Evolutionary conservation across 2,329 filamentous ascomycete species (phyloP), one percentile per base, ranked within the genome.

Genomic region (Talaromyces sp.): DNA sequence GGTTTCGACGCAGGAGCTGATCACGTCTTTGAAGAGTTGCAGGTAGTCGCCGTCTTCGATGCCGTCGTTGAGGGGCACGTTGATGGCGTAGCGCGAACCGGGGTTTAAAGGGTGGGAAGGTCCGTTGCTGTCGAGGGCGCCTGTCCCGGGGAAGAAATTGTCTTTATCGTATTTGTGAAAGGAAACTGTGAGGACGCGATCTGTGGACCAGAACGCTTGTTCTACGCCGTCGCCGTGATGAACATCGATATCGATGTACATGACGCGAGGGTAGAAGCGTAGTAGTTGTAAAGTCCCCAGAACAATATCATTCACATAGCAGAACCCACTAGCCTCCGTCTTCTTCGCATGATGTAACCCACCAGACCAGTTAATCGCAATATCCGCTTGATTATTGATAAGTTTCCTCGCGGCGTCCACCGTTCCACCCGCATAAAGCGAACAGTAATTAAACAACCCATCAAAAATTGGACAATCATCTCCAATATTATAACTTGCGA

Each of bases 261-360:
- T 81, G 7, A 97, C 92, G 51, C 92, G 88, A 15, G 91, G 86
- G 66, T 92, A 85, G 68, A 87, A 83, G 31, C 89, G 87, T 15
- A 97, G 80, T 9, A 99, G 83, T 71, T 97, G 89, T 37, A 97
- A 82, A 66, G 97, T 94, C 36, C 89, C 91, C 48, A 99, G 83
- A 59, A 97, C 94, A 67, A 97, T 97, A 74, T 99, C 94, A 73
- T 99, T 99, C 77, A 97, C 91, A 77, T 99, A 99, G 78, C 94
- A 99, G 75, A 99, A 99, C 0, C 94, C 94, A 13, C 89, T 93
- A 0, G 94, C 93, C 75, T 96, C 91, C 55, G 88, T 85, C 70
- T 93, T 94, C 75, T 97, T 97, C 46, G 94, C 94, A 69, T 99
- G 94, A 73, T 99, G 94, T 31, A 99, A 82, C 10, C 94, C 94